Evolutionary conservation across 768 basidiomycete species (phyloP).

Genomic region (Pleurotus platypus): DNA sequence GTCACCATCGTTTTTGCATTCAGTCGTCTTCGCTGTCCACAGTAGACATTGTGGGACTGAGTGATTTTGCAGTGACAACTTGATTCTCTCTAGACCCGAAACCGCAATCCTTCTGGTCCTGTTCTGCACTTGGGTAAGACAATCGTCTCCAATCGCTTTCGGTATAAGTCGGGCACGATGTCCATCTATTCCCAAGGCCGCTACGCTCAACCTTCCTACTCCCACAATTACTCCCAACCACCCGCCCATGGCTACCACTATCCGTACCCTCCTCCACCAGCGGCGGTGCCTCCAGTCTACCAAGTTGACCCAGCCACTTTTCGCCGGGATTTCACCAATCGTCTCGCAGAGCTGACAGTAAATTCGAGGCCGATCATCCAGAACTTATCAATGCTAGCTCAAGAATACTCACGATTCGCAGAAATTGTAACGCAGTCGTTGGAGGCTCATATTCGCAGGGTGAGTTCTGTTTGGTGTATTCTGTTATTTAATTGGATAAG

Average conservation of each 20-base stretch:
- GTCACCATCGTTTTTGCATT: constrained; percentile 32
- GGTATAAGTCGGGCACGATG: constrained; percentile 42
- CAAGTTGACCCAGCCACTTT: constrained; percentile 68
- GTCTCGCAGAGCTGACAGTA: constrained; percentile 80
- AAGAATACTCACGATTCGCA: constrained; percentile 77
- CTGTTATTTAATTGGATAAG: constrained; percentile 9
- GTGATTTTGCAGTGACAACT: constrained; percentile 27
- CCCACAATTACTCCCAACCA: constrained; percentile 44
- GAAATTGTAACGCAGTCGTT: constrained; percentile 79
- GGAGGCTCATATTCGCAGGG: constrained; percentile 81
- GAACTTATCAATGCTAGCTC: constrained; percentile 86
- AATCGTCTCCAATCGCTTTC: constrained; percentile 16
- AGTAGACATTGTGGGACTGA: constrained; percentile 49
- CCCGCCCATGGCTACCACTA: constrained; percentile 35
- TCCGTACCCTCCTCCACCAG: constrained; percentile 36
- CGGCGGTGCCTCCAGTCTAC: constrained; percentile 31
- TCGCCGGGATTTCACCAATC: constrained; percentile 71
- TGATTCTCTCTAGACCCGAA: not conserved
- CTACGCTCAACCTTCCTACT: constrained; percentile 52
- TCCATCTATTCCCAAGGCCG: constrained; percentile 62
- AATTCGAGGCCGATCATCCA: constrained; percentile 97
- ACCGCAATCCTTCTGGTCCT: not conserved
- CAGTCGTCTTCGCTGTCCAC: constrained; percentile 30
- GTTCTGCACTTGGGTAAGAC: constrained; percentile 11
- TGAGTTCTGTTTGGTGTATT: constrained; percentile 50